Evolutionary conservation across 805 yeast species (phyloP).

Genomic region (Starmera pachycereana): DNA sequence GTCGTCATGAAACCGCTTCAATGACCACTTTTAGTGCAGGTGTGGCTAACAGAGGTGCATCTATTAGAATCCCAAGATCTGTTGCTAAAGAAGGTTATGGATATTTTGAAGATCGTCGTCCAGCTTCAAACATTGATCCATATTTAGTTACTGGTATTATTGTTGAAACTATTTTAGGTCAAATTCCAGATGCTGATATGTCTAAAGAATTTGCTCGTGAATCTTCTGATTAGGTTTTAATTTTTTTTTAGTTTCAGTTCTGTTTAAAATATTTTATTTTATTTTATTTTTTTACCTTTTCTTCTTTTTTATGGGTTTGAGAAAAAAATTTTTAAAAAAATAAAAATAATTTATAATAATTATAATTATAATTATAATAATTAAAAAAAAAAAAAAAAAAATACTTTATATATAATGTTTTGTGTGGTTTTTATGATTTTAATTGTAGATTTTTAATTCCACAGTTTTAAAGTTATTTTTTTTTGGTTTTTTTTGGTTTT

Average conservation of each 20-base stretch:
- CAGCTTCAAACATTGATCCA: slow-evolving; percentile 99
- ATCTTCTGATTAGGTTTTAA: slow-evolving; percentile 20
- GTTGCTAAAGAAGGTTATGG: slow-evolving; percentile 98
- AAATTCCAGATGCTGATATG: slow-evolving; percentile 93
- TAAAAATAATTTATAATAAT: too few species aligned
- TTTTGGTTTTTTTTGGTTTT: too few species aligned
- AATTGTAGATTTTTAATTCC: too few species aligned
- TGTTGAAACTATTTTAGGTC: slow-evolving; percentile 93
- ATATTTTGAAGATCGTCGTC: slow-evolving; percentile 99
- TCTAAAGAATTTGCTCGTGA: slow-evolving; percentile 81
- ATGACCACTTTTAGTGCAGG: slow-evolving; percentile 87
- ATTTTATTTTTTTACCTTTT: too few species aligned
- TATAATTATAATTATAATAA: too few species aligned
- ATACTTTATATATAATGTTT: too few species aligned
- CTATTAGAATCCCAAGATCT: slow-evolving; percentile 97
- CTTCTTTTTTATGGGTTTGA: too few species aligned
- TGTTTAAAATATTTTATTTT: too few species aligned
- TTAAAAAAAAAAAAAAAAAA: too few species aligned
- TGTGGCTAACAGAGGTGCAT: slow-evolving; percentile 99
- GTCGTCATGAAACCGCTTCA: slow-evolving; percentile 97
- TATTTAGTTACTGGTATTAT: slow-evolving; percentile 97
- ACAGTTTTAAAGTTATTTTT: too few species aligned
- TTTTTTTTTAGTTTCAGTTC: background rate
- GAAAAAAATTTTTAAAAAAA: too few species aligned
- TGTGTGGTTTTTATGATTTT: too few species aligned